Conservation (phyloP, 1,284 basidiomycete genomes). For the Neolentinus lepideus region DNA sequence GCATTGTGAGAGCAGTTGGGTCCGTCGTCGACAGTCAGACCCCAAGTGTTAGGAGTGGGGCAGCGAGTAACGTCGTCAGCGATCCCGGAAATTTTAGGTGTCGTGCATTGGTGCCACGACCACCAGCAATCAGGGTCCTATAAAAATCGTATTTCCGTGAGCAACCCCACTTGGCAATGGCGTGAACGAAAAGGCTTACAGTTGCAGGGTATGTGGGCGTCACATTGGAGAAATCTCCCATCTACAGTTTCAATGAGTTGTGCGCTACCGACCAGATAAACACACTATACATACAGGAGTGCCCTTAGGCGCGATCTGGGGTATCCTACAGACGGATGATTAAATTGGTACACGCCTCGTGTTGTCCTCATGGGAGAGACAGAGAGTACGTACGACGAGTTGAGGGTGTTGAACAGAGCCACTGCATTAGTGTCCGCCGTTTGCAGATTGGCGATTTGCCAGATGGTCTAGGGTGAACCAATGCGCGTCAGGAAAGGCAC, state of each 20-base stretch:
- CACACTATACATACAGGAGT: background rate
- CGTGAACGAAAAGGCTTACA: background rate
- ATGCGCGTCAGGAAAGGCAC: background rate
- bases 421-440: background rate
- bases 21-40: slow-evolving; percentile 60
- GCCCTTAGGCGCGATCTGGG: slow-evolving; percentile 13
- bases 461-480: background rate
- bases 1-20: slow-evolving; percentile 66
- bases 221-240: slow-evolving; percentile 26
- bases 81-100: slow-evolving; percentile 35
- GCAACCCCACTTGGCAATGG: background rate
- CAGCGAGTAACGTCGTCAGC: slow-evolving; percentile 50
- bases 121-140: slow-evolving; percentile 49
- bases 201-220: slow-evolving; percentile 20
- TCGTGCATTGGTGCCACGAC: slow-evolving; percentile 52
- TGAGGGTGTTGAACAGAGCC: slow-evolving; percentile 1
- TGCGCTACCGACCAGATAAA: background rate
- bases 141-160: background rate
- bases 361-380: slow-evolving; percentile 31
- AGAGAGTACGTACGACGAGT: slow-evolving; percentile 23
- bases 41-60: slow-evolving; percentile 63
- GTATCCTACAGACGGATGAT: background rate
- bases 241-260: background rate
- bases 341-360: slow-evolving; percentile 21
- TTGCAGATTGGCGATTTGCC: slow-evolving; percentile 34